Conservation (phyloP, 2,329 filamentous ascomycete genomes). For the Penicillium sp. region DNA sequence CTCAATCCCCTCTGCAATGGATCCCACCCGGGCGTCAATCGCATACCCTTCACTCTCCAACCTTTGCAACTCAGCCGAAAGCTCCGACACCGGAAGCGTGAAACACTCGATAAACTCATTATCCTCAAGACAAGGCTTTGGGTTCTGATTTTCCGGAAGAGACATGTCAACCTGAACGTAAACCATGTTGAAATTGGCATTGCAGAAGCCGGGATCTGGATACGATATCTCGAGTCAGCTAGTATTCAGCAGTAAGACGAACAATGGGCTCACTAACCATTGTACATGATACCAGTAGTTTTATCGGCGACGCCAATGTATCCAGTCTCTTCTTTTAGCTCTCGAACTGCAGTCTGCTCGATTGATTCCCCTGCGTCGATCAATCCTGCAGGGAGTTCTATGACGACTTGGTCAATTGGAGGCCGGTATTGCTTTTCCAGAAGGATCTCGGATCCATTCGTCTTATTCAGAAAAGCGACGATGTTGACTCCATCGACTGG, state of each 20-base stretch:
- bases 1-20: constrained; percentile 73
- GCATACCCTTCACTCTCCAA: constrained; percentile 69
- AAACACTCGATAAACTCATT: constrained; percentile 81
- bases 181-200: constrained; percentile 54
- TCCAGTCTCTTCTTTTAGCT: constrained; percentile 62
- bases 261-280: constrained; percentile 28
- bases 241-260: background rate
- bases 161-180: constrained; percentile 70
- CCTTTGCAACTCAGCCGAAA: constrained; percentile 64
- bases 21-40: constrained; percentile 74
- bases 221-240: background rate
- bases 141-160: constrained; percentile 64
- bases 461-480: constrained; percentile 55
- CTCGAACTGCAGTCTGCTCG: constrained; percentile 54
- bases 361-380: constrained; percentile 56
- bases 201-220: constrained; percentile 48
- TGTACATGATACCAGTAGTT: constrained; percentile 42
- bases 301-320: constrained; percentile 51
- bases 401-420: constrained; percentile 55
- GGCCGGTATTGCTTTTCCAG: constrained; percentile 60
- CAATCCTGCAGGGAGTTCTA: constrained; percentile 59
- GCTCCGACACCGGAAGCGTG: constrained; percentile 59
- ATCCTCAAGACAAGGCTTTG: constrained; percentile 67
- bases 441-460: constrained; percentile 48
- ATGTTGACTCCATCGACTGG: constrained; percentile 54